Conservation (phyloP, 2,329 filamentous ascomycete species). For the Trichoderma gracile region DNA sequence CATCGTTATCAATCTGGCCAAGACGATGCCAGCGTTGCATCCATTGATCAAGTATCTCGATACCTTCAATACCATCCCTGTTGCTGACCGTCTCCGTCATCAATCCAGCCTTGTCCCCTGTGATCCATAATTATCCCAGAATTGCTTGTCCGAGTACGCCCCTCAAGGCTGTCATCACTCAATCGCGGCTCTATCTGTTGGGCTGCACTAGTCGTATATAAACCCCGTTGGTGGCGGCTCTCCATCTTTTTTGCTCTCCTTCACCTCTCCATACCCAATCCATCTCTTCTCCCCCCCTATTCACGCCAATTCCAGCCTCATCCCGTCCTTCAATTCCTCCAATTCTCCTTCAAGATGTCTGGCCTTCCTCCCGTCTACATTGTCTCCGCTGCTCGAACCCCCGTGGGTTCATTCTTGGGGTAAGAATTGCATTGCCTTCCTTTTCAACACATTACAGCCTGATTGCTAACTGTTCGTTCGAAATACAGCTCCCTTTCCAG, state of each 20-base stretch:
- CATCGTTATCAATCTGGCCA: not conserved
- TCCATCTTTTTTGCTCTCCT: not conserved
- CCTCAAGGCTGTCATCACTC: not conserved
- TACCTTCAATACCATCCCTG: no score
- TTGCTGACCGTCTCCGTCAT: not conserved
- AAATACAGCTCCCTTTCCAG: slow-evolving; percentile 78
- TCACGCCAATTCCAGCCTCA: slow-evolving; percentile 2
- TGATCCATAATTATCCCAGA: not conserved
- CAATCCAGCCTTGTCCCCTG: not conserved
- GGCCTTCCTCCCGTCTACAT: slow-evolving; percentile 90
- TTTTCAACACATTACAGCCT: not conserved
- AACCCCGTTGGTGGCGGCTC: slow-evolving; percentile 7
- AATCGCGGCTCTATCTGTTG: not conserved
- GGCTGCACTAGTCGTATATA: slow-evolving; percentile 13
- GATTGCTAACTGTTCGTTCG: not conserved
- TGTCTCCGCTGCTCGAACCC: slow-evolving; percentile 86
- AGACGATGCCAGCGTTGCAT: not conserved
- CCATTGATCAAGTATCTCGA: not conserved
- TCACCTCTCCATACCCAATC: not conserved
- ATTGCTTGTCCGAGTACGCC: not conserved
- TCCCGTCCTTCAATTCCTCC: not conserved
- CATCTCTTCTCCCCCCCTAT: not conserved
- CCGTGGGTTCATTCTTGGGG: slow-evolving; percentile 93
- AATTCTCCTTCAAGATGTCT: slow-evolving; percentile 60
- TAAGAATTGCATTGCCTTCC: slow-evolving; percentile 42